A percentile compares a stretch with the other conserved stretches of the same genome.
Conservation (phyloP, 805 yeast species). For the Yarrowia sp. region DNA sequence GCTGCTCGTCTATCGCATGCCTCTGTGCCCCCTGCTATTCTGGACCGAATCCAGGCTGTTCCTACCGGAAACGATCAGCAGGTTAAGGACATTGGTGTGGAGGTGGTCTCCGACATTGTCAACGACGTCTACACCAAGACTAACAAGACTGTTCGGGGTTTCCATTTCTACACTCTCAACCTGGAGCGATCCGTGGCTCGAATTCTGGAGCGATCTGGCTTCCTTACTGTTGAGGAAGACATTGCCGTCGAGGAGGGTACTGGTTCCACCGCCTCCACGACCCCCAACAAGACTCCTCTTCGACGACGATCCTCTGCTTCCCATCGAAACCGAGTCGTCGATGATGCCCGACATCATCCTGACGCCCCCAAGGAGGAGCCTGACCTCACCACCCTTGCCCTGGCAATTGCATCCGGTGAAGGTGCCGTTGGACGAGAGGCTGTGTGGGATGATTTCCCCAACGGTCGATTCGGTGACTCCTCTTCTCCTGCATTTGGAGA, state of each 20-base stretch:
- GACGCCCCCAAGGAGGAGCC: constrained; percentile 25
- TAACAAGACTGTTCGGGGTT: constrained; percentile 62
- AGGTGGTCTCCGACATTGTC: constrained; percentile 61
- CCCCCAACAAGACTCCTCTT: constrained; percentile 23
- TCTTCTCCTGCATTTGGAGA: constrained; percentile 97
- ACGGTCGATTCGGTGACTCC: constrained; percentile 93
- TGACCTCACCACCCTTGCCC: constrained; percentile 41
- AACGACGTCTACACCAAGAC: constrained; percentile 53
- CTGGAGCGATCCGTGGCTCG: constrained; percentile 89
- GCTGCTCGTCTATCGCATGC: constrained; percentile 91
- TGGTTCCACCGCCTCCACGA: constrained; percentile 22
- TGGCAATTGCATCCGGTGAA: constrained; percentile 78
- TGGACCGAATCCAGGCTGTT: constrained; percentile 52
- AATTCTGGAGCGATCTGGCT: constrained; percentile 60
- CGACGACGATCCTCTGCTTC: constrained; percentile 35
- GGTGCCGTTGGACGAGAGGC: constrained; percentile 85
- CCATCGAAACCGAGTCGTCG: constrained; percentile 44
- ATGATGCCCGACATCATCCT: constrained; percentile 32
- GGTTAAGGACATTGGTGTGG: constrained; percentile 81
- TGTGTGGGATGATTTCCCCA: constrained; percentile 96
- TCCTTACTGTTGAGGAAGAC: constrained; percentile 40
- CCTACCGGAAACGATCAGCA: constrained; percentile 70
- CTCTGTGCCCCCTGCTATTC: constrained; percentile 59
- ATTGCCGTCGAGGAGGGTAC: neutral
- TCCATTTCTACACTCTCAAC: constrained; percentile 90